A percentile compares a stretch with the other conserved stretches of the same genome.
Evolutionary conservation across 306 rosid species (phyloP).

Genomic region (Rosa persica): DNA sequence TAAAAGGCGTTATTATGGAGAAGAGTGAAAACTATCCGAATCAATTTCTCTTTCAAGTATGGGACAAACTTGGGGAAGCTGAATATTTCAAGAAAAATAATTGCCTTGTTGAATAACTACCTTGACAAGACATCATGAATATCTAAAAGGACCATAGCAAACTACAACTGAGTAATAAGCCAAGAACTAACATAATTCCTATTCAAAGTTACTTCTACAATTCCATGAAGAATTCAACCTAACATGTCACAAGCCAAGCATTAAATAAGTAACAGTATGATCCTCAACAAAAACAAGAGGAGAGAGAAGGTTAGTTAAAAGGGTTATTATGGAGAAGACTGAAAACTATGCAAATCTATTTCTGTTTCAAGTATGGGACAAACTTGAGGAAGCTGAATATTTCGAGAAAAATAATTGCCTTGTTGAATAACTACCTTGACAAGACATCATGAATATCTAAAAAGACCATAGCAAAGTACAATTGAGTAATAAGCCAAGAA

Average conservation of each 20-base stretch:
- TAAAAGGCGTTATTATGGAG: neutral
- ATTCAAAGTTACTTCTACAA: neutral
- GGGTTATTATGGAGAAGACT: neutral
- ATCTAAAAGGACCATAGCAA: neutral
- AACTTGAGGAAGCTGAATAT: neutral
- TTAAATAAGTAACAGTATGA: too few species aligned
- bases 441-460: neutral
- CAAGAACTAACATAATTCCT: neutral
- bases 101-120: neutral
- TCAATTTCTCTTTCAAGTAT: neutral
- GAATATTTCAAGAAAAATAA: neutral
- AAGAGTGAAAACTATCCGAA: neutral
- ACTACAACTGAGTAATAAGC: neutral
- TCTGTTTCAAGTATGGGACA: neutral
- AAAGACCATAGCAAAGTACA: neutral
- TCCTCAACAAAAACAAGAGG: neutral
- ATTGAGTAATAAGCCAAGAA: neutral
- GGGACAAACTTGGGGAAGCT: slow-evolving; percentile 1
- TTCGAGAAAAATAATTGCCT: neutral
- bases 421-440: neutral
- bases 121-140: neutral
- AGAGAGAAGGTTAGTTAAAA: neutral
- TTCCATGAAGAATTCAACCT: neutral
- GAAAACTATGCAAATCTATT: neutral
- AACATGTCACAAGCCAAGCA: neutral